These are phyloP conservation scores for Thecaphora frezii DNA, from an alignment of 1,284 basidiomycete species.

Conservation along the genomic window DNA sequence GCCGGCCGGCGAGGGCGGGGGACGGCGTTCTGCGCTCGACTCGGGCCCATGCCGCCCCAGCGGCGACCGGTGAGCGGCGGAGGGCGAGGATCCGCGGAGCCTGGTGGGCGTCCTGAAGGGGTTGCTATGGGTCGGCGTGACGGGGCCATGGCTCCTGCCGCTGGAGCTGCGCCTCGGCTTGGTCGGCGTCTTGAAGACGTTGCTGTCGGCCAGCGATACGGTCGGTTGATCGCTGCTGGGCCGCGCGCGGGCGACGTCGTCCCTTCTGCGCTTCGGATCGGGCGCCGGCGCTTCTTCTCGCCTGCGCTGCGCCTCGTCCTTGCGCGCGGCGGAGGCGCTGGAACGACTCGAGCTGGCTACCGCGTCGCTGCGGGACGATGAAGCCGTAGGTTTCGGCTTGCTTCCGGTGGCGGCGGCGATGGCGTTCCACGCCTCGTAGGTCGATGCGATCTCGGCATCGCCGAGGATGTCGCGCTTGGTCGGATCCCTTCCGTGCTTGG, in stretches of 20 bases:
- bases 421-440: conserved; percentile 49
- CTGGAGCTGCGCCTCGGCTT: conserved; percentile 6
- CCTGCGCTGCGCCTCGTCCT: background rate
- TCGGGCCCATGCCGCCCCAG: no score
- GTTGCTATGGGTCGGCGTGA: conserved; percentile 18
- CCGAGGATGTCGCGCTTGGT: conserved; percentile 45
- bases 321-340: background rate
- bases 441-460: conserved; percentile 34
- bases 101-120: conserved; percentile 21
- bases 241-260: background rate
- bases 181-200: conserved; percentile 19
- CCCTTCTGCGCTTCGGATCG: background rate
- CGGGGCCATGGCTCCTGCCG: background rate
- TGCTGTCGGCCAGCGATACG: background rate
- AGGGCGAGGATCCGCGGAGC: background rate
- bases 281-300: background rate
- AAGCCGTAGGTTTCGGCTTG: background rate
- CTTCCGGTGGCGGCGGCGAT: conserved; percentile 17
- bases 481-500: conserved; percentile 43
- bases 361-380: background rate
- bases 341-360: conserved; percentile 9
- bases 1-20: conserved; percentile 11
- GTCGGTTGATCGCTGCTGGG: no score
- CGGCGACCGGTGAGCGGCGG: conserved; percentile 1
- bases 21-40: background rate